Base-by-base conservation (phyloP, 2,329 filamentous ascomycete genomes). In the Colletotrichum theobromicola region DNA sequence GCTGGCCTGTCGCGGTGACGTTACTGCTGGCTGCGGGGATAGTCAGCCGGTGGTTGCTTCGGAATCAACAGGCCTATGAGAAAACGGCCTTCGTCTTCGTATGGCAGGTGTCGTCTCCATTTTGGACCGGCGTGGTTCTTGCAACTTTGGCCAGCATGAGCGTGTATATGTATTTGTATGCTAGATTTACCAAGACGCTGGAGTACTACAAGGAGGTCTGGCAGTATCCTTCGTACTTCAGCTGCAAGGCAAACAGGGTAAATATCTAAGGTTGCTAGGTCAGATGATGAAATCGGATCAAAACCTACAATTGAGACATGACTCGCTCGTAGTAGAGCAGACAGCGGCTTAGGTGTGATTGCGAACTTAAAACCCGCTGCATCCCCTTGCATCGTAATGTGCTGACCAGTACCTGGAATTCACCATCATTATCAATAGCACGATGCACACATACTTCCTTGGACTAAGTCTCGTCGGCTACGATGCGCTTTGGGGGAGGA, bases 401-500 rank as follows among this genome's bases (percentile, higher is more conserved):
- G 4, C 5, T 26, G 18, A 9, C 16, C 57, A 26, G 2, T 9
- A 9, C 26, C 7, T 28, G 32, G 13, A 1, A 6, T 21, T 26
- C 7, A 21, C 35, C 18, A 60, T 5, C 6, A 4, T 2, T n/a
- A 16, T 32, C 15, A n/a, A 46, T 34, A 3, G 26, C n/a, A n/a
- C 16, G 4, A 72, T 72, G 69, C 63, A 72, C 24, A 53, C 63
- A 5, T 72, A 62, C n/a, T 72, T 72, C 12, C 69, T 72, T 13
- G 69, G 69, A 4, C 7, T 72, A 16, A 72, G 69, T 53, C 30
- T 72, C 5, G 35, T 62, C 4, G 69, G 63, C 3, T 72, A 67
- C 18, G 69, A 72, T 26, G 50, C 30, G 13, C 37, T 72, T 7
- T 72, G 63, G 69, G 69, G 69, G 4, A 24, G 69, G 4, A 72